These are phyloP conservation scores for Bidens hawaiensis DNA, from an alignment of 140 eudicot species.

Conservation along the genomic window DNA sequence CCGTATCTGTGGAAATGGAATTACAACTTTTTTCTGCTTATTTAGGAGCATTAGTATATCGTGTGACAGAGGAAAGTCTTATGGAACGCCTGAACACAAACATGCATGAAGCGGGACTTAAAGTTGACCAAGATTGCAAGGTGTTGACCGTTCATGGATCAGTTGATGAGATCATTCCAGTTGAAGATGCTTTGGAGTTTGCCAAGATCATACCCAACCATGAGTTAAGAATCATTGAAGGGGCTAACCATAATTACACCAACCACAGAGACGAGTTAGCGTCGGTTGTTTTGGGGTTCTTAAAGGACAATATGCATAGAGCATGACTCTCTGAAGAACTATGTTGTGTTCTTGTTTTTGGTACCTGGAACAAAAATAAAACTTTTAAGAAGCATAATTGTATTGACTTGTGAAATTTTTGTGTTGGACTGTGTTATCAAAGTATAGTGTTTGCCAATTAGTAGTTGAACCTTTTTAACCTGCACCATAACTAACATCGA, in stretches of 20 bases:
- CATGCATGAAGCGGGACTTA: constrained; percentile 73
- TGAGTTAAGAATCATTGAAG: constrained; percentile 57
- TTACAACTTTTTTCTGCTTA: not conserved
- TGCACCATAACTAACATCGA: too few species aligned
- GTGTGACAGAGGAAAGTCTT: constrained; percentile 55
- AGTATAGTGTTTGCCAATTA: too few species aligned
- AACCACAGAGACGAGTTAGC: constrained; percentile 48
- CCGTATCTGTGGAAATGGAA: not conserved
- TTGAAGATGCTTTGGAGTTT: constrained; percentile 75
- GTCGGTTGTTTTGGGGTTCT: constrained; percentile 45
- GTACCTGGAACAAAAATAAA: not conserved
- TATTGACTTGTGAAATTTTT: not conserved
- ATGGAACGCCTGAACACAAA: constrained; percentile 65
- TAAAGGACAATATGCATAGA: constrained; percentile 31
- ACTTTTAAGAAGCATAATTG: not conserved
- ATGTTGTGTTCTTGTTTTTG: constrained; percentile 6
- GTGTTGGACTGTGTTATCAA: not conserved
- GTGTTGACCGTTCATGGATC: constrained; percentile 87
- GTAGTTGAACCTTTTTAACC: too few species aligned
- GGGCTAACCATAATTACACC: constrained; percentile 63
- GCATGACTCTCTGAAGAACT: constrained; percentile 2
- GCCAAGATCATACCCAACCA: constrained; percentile 70
- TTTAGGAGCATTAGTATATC: constrained; percentile 35
- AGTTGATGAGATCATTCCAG: constrained; percentile 70
- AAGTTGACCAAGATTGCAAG: constrained; percentile 44